Evolutionary conservation across 2,329 filamentous ascomycete genomes (phyloP), one percentile per base, ranked within the genome.

Genomic region (Periconia sp.): DNA sequence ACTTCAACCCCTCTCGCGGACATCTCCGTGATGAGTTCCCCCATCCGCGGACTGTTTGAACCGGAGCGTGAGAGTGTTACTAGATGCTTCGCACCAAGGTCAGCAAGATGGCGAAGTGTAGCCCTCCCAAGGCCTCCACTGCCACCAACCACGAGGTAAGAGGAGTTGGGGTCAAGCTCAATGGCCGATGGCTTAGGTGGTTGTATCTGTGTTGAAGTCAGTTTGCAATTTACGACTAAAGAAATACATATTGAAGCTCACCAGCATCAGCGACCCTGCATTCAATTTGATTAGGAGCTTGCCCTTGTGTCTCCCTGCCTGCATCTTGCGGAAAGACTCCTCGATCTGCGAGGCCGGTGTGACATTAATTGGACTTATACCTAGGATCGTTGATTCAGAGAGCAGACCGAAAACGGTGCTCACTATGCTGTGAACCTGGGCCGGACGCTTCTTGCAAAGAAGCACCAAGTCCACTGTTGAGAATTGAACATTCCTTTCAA

Each of bases 391-490:
- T 7, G 20, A 27, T 6, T 33, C 3, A 6, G 13, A 31, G 9
- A 53, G 6, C 13, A 55, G 46, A 5, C 47, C 31, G 10, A 54
- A 18, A 13, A 47, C 44, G 10, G 35, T n/a, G 11, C 33, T 6
- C 2, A 59, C 23, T 13, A 52, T 15, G 6, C n/a, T 15, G 20
- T 48, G 41, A 15, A 47, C n/a, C 15, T 47, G 31, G 5, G 23
- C n/a, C 2, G 45, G 46, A 53, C 65, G 8, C 50, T 47, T 8
- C 41, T 56, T 10, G 13, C 20, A 42, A 71, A 72, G 9, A 5
- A 35, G 17, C n/a, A 8, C 6, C 15, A 55, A 11, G 18, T 47
- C 49, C 18, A 52, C 27, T 6, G 53, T 47, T 8, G 30, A 15
- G 20, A 55, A 55, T 3, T 50, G 42, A 8, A 46, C 50, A 40